Percentiles rank a stretch among this genome's conserved stretches.
phyloP scores from a whole-genome alignment of 1,284 basidiomycete genomes.

The Rhodotorula mucilaginosa region DNA sequence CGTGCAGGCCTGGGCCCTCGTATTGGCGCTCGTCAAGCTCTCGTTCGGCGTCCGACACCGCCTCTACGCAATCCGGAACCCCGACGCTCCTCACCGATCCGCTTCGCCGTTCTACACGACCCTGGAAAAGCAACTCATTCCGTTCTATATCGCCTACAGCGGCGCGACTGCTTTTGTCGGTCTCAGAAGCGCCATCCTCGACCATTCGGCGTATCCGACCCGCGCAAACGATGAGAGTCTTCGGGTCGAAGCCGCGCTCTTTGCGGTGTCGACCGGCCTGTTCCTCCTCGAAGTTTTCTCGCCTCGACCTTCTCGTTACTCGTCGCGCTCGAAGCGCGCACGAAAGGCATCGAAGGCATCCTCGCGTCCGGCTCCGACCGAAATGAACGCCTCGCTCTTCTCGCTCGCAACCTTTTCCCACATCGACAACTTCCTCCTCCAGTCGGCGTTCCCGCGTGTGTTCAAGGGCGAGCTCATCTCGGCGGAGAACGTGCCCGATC shows the following conservation, averaged over 20 bases:
- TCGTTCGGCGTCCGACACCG: slow-evolving; percentile 27
- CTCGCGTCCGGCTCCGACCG: slow-evolving; percentile 29
- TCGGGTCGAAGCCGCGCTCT: slow-evolving; percentile 41
- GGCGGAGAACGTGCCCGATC: slow-evolving; percentile 53
- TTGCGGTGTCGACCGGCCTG: slow-evolving; percentile 45
- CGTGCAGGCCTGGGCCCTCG: slow-evolving; percentile 17
- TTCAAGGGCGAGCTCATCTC: neutral
- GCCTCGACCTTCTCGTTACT: slow-evolving; percentile 42
- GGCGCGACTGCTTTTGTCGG: slow-evolving; percentile 47
- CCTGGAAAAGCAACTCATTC: slow-evolving; percentile 45
- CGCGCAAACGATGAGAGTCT: slow-evolving; percentile 24
- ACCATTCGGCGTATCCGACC: slow-evolving; percentile 40
- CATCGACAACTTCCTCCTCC: slow-evolving; percentile 45
- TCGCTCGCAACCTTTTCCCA: slow-evolving; percentile 51
- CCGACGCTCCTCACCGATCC: slow-evolving; percentile 34
- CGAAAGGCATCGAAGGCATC: neutral
- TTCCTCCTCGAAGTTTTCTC: slow-evolving; percentile 49
- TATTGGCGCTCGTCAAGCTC: slow-evolving; percentile 36
- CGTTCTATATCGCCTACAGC: slow-evolving; percentile 47
- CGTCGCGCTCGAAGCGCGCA: slow-evolving; percentile 16
- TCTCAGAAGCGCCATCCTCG: slow-evolving; percentile 46
- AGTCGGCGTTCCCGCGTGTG: slow-evolving; percentile 21
- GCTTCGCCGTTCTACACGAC: slow-evolving; percentile 30
- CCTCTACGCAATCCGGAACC: slow-evolving; percentile 28
- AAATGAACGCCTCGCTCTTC: slow-evolving; percentile 45